Evolutionary conservation across 805 yeast genomes (phyloP).

Genomic region (Grigorovia transvaalensis): DNA sequence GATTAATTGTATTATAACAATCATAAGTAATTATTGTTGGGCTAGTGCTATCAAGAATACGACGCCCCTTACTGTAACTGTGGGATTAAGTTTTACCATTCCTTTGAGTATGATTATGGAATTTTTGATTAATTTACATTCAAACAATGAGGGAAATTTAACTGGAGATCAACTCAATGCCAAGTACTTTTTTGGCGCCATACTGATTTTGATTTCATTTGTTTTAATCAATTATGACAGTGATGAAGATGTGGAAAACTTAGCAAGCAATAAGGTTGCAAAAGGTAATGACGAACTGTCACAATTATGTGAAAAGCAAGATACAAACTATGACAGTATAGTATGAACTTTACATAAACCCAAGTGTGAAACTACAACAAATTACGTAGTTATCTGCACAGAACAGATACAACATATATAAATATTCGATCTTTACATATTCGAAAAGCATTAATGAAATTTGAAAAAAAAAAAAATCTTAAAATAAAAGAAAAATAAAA

Average conservation of each 20-base stretch:
- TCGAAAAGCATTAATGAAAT: neutral
- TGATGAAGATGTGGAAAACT: neutral
- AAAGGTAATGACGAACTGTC: neutral
- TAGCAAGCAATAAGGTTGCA: neutral
- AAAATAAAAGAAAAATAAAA: too few relatives aligned
- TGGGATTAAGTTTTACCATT: constrained; percentile 84
- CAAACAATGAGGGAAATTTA: neutral
- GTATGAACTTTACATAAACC: neutral
- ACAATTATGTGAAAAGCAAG: neutral
- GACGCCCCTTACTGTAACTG: constrained; percentile 85
- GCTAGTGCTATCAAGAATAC: constrained; percentile 84
- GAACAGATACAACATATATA: neutral
- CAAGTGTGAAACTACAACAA: neutral
- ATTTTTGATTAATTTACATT: constrained; percentile 41
- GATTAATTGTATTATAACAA: constrained; percentile 61
- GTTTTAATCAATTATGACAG: constrained; percentile 47
- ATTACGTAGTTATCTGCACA: neutral
- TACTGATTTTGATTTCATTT: constrained; percentile 65
- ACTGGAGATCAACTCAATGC: constrained; percentile 36
- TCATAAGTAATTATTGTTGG: constrained; percentile 85
- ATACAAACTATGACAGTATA: neutral
- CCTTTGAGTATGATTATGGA: constrained; percentile 93
- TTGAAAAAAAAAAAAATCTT: too few relatives aligned
- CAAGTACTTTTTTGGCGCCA: constrained; percentile 66
- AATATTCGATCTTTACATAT: neutral